Percentiles rank a stretch among this genome's conserved stretches.
Conservation (phyloP, 192 early-diverging fungal species). For the Haplosporangium gracile region DNA sequence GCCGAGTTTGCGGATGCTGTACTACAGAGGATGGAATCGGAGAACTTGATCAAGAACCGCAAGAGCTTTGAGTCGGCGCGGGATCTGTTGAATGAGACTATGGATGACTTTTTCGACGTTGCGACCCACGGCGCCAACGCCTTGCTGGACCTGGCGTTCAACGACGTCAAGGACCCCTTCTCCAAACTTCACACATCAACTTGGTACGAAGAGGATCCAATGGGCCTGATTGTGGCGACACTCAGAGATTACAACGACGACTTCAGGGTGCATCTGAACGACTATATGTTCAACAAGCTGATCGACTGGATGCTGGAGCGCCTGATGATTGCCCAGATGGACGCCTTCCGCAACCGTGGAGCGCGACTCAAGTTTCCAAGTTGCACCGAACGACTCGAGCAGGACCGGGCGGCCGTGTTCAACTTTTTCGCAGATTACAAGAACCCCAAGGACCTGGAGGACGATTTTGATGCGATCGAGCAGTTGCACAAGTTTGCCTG, state of each 20-base stretch:
- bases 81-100: slow-evolving; percentile 74
- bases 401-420: slow-evolving; percentile 79
- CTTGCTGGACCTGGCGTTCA: slow-evolving; percentile 87
- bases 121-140: slow-evolving; percentile 82
- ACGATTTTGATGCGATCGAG: slow-evolving; percentile 86
- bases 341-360: slow-evolving; percentile 84
- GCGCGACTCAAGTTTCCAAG: slow-evolving; percentile 79
- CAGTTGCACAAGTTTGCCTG: slow-evolving; percentile 86
- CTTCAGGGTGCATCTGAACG: slow-evolving; percentile 87
- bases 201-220: slow-evolving; percentile 95
- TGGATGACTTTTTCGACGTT: slow-evolving; percentile 94
- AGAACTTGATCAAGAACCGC: slow-evolving; percentile 57
- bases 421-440: slow-evolving; percentile 88
- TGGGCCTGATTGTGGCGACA: slow-evolving; percentile 91
- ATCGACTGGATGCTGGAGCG: slow-evolving; percentile 90
- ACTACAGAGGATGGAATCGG: slow-evolving; percentile 62
- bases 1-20: slow-evolving; percentile 94
- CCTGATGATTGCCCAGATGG: slow-evolving; percentile 87
- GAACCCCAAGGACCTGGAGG: slow-evolving; percentile 75
- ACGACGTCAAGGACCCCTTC: slow-evolving; percentile 85
- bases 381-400: slow-evolving; percentile 76
- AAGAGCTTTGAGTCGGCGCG: slow-evolving; percentile 74
- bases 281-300: slow-evolving; percentile 90
- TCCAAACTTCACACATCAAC: slow-evolving; percentile 78
- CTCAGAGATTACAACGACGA: slow-evolving; percentile 96